Percentiles rank a stretch among this genome's conserved stretches.
These are phyloP conservation scores for Agrocybe pediades DNA, from an alignment of 768 basidiomycete species.

Conservation along the genomic window DNA sequence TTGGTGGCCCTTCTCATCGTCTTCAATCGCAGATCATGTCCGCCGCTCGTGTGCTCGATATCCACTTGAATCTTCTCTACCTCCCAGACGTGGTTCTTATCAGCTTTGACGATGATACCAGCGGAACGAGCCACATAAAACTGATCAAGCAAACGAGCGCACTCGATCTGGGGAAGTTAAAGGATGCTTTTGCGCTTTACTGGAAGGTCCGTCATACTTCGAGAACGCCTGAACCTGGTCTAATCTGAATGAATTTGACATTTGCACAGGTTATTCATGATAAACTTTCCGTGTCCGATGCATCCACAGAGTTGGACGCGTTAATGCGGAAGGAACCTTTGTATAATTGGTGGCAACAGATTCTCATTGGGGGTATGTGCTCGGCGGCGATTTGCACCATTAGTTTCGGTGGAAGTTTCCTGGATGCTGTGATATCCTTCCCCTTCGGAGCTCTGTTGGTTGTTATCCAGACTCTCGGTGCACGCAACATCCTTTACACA, in stretches of 20 bases:
- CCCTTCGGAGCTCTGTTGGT: conserved; percentile 80
- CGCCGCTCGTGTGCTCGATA: conserved; percentile 77
- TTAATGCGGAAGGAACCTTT: conserved; percentile 70
- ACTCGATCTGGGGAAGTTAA: conserved; percentile 77
- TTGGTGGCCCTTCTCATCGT: conserved; percentile 82
- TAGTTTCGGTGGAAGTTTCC: conserved; percentile 73
- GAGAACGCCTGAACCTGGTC: background rate
- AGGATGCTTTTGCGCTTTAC: conserved; percentile 69
- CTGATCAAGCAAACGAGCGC: conserved; percentile 73
- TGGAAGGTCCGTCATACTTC: conserved; percentile 54
- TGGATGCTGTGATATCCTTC: conserved; percentile 72
- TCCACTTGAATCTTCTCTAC: conserved; percentile 71
- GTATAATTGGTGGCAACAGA: conserved; percentile 61
- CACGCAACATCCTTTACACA: conserved; percentile 75
- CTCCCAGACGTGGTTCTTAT: conserved; percentile 76
- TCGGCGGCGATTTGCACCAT: conserved; percentile 74
- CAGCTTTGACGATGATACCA: conserved; percentile 78
- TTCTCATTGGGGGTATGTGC: conserved; percentile 77
- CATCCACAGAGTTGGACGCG: conserved; percentile 65
- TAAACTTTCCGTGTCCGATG: conserved; percentile 71
- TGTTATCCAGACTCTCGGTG: conserved; percentile 68
- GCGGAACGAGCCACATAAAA: conserved; percentile 81
- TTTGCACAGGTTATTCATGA: conserved; percentile 76
- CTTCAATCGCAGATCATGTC: conserved; percentile 81
- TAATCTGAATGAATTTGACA: background rate